phyloP scores from a whole-genome alignment of 257 asterid species.

The Coffea eugenioides region DNA sequence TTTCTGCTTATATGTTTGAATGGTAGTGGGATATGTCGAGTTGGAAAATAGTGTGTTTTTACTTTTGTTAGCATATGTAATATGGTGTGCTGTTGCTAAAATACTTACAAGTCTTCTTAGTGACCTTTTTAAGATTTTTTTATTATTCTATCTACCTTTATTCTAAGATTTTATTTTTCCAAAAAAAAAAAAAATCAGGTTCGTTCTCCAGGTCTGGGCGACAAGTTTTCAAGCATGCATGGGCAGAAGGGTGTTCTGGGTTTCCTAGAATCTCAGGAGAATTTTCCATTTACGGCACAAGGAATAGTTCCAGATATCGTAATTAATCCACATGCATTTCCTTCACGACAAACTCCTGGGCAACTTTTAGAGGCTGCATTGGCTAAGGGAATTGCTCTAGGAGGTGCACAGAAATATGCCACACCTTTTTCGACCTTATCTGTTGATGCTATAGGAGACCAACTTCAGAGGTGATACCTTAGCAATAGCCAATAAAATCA shows the following conservation, averaged over 20 bases:
- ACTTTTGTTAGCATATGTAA: not conserved
- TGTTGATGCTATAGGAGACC: constrained; percentile 64
- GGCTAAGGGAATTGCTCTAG: constrained; percentile 87
- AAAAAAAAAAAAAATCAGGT: constrained; percentile 44
- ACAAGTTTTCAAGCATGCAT: constrained; percentile 97
- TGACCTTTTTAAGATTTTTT: constrained; percentile 1
- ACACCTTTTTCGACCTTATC: constrained; percentile 86
- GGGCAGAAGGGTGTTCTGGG: constrained; percentile 99
- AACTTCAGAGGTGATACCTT: constrained; percentile 70
- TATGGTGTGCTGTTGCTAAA: not conserved
- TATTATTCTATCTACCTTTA: not conserved
- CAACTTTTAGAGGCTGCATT: constrained; percentile 91
- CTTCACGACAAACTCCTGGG: constrained; percentile 94
- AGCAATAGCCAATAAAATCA: no score
- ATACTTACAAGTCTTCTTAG: not conserved
- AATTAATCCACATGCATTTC: constrained; percentile 96
- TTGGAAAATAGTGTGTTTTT: not conserved
- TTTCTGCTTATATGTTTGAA: not conserved
- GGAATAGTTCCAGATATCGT: constrained; percentile 96
- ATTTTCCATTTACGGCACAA: constrained; percentile 77
- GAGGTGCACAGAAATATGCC: constrained; percentile 68
- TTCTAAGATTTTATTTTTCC: not conserved
- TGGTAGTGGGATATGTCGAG: not conserved
- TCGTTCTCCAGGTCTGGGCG: constrained; percentile 93
- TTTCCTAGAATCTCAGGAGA: constrained; percentile 84